Conservation (phyloP, 2,329 filamentous ascomycete species). For the Delphinella strobiligena region DNA sequence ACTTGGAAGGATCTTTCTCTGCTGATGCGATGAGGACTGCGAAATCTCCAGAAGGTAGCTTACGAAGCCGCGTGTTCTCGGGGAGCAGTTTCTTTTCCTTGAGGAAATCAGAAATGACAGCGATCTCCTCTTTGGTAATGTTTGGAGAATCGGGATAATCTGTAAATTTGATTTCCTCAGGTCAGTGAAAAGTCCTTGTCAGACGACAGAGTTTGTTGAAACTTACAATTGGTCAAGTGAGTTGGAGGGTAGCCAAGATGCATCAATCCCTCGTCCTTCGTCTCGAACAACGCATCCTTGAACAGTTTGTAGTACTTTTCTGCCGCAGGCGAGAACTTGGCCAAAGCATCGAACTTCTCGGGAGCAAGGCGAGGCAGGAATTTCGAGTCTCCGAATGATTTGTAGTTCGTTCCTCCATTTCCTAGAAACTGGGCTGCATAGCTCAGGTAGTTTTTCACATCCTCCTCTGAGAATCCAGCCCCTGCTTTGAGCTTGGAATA, state of each 20-base stretch:
- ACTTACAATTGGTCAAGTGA: conserved; percentile 36
- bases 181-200: too few species aligned
- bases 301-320: conserved; percentile 30
- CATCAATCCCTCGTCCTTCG: conserved; percentile 27
- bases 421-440: conserved; percentile 39
- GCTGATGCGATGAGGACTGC: conserved; percentile 39
- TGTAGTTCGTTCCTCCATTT: conserved; percentile 41
- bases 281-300: conserved; percentile 34
- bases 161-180: too few species aligned
- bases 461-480: conserved; percentile 28
- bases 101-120: conserved; percentile 33
- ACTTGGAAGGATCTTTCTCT: conserved; percentile 24
- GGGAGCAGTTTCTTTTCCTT: conserved; percentile 34
- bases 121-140: conserved; percentile 37
- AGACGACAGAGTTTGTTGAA: too few species aligned
- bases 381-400: conserved; percentile 38
- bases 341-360: conserved; percentile 32
- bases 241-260: conserved; percentile 38
- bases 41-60: conserved; percentile 30
- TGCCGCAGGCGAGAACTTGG: conserved; percentile 26
- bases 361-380: conserved; percentile 37
- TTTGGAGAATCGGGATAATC: conserved; percentile 38
- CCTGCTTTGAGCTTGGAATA: conserved; percentile 34
- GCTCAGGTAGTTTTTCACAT: conserved; percentile 27
- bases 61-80: conserved; percentile 38